Base-by-base conservation (phyloP, 805 yeast genomes). In the Spathaspora gorwiae region DNA sequence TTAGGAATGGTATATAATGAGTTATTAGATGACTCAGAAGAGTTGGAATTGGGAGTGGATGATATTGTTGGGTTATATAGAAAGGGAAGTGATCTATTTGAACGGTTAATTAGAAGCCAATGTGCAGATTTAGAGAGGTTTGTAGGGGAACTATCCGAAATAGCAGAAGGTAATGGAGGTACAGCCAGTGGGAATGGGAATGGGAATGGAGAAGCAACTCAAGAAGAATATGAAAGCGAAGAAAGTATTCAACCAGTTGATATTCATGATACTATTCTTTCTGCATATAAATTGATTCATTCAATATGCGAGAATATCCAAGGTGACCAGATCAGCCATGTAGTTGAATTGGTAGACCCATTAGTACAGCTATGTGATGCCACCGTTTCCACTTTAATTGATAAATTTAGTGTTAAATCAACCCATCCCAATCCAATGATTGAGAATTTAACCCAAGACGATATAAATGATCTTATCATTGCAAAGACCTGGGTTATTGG, bases 1-100 rank as follows among this genome's bases (percentile, higher is more conserved):
- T 58, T 72, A 9, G 78, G 72, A 0, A 54, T 78, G 37, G 77
- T 72, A 7, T 75, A 75, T 50, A 68, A 70, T 29, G 81, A 78
- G 49, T 64, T 65, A 8, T 57, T 77, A 34, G 83, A 78, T 43
- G 52, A 50, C 5, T 34, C 51, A 6, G 51, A 45, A 26, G 51
- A 54, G 38, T 13, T 13, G 14, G 15, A 32, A 8, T 29, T 39
- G 31, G 32, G 12, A 11, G 12, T 29, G 32, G 29, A 32, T 10
- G 15, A 57, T 30, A 42, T 63, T 4, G 15, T 60, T 10, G 46
- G 49, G 0, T 46, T 55, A n/a, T 56, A 55, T 8, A 27, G 26
- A 9, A 46, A 53, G 12, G 51, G 62, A 3, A 52, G 50, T 37
- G 45, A 44, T 8, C 50, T 65, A 29, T 53, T 70, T 14, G 30